phyloP scores from a whole-genome alignment of 352 stramenopile genomes.

The Globisporangium radiosum region DNA sequence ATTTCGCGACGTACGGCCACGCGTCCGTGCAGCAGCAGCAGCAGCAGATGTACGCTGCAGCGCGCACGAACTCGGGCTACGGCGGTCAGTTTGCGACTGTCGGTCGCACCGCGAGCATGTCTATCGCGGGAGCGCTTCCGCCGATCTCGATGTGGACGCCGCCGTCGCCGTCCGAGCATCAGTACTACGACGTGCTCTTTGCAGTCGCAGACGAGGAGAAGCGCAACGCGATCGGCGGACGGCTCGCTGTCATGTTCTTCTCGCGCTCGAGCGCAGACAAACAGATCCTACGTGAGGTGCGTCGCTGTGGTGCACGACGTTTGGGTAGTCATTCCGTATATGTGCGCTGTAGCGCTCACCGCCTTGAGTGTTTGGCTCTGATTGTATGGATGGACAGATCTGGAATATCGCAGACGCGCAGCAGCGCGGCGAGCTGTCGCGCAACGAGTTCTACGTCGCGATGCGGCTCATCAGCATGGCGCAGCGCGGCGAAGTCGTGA shows the following conservation, averaged over 20 bases:
- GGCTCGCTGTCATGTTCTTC: slow-evolving; percentile 91
- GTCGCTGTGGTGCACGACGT: background rate
- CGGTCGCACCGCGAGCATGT: slow-evolving; percentile 21
- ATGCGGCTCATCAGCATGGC: slow-evolving; percentile 85
- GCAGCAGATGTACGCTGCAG: slow-evolving; percentile 34
- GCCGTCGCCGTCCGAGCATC: slow-evolving; percentile 51
- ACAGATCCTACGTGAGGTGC: slow-evolving; percentile 60
- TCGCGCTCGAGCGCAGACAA: slow-evolving; percentile 89
- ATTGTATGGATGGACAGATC: slow-evolving; percentile 26
- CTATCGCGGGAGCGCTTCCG: background rate
- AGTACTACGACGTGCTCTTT: slow-evolving; percentile 92
- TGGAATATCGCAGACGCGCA: slow-evolving; percentile 75
- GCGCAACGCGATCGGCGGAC: slow-evolving; percentile 79
- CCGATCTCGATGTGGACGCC: slow-evolving; percentile 50
- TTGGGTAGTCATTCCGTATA: too few relatives aligned
- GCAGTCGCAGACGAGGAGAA: slow-evolving; percentile 79
- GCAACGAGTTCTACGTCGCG: slow-evolving; percentile 81
- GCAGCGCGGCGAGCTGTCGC: slow-evolving; percentile 62
- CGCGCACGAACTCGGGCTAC: slow-evolving; percentile 23
- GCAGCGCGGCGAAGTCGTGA: slow-evolving; percentile 62
- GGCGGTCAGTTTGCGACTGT: slow-evolving; percentile 31
- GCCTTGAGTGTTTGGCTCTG: background rate
- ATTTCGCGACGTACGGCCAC: slow-evolving; percentile 46
- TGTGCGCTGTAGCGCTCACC: background rate
- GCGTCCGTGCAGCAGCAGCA: slow-evolving; percentile 22